Base-by-base conservation (phyloP, 495 filamentous ascomycete genomes). In the Apiosordaria backusii region DNA sequence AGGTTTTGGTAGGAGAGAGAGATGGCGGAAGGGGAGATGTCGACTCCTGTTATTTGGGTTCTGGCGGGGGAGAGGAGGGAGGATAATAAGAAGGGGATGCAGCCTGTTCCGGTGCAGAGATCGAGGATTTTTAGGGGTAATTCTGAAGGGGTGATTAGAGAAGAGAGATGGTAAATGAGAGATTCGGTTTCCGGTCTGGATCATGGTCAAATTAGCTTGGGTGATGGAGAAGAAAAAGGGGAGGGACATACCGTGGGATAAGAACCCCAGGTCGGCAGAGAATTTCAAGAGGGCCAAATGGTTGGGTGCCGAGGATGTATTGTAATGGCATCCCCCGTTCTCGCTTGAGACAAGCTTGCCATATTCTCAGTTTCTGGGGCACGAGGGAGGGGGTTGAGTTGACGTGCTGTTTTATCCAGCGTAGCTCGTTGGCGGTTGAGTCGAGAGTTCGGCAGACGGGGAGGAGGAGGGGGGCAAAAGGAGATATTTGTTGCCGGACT, bases 91-190 rank as follows among this genome's bases (percentile, higher is more conserved):
- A 97, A 85, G 0, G 92, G 78, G 66, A 99, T 96, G 76, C 95
- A 98, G 26, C 95, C 95, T 19, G 91, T 91, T 4, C 95, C 95
- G 0, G 91, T 90, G 75, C 95, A 98, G 25, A 97, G 77, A 75
- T 99, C 95, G 1, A 97, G 72, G 23, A 97, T 82, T 60, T 50
- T 23, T 6, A 6, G 55, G 60, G 65, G 22, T 26, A 23, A 67
- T 19, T 60, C 26, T 61, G 40, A 29, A 60, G 26, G 23, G 21
- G 65, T 23, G 67, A 90, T 72, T 26, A 86, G 60, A 4, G 78
- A 66, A 24, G 84, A 84, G 9, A 93, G 79, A 68, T 86, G 75
- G 18, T 79, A 72, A 9, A 85, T 87, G 74, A 87, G 89, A 2
- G 87, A 80, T 73, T 93, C 92, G 13, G 92, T 94, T 70, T 93